A percentile compares a stretch with the other conserved stretches of the same genome.
phyloP scores from a whole-genome alignment of 192 early-diverging fungal species.

The Podila minutissima region DNA sequence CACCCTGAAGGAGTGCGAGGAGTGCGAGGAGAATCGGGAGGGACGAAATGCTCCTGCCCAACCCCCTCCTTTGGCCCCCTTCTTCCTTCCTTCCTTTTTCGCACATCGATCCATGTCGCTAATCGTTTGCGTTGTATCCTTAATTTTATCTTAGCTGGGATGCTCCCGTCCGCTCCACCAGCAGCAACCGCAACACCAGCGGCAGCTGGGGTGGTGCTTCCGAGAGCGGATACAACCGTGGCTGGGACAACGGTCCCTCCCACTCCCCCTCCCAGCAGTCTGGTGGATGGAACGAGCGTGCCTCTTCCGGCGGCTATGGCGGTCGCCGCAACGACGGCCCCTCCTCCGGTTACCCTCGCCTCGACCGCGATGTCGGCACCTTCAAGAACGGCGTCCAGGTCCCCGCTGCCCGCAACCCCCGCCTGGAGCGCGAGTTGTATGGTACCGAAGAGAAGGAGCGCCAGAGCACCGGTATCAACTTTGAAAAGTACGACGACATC shows the following conservation, averaged over 20 bases:
- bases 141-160: conserved; percentile 33
- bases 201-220: conserved; percentile 50
- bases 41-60: too few relatives aligned
- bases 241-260: conserved; percentile 46
- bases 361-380: conserved; percentile 52
- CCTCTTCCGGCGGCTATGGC: conserved; percentile 60
- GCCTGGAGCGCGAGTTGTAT: conserved; percentile 84
- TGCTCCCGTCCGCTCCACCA: conserved; percentile 17
- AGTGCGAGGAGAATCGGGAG: too few relatives aligned
- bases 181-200: conserved; percentile 8
- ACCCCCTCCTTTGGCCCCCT: not conserved
- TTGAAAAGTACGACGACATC: conserved; percentile 99
- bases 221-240: conserved; percentile 54
- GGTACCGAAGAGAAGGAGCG: conserved; percentile 79
- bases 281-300: conserved; percentile 46
- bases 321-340: conserved; percentile 38
- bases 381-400: conserved; percentile 78
- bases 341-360: conserved; percentile 56
- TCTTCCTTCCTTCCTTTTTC: too few relatives aligned
- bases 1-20: too few relatives aligned
- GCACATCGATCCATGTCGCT: not conserved
- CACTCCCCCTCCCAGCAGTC: conserved; percentile 16
- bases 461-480: conserved; percentile 95
- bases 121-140: not conserved
- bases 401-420: conserved; percentile 79